Percentiles rank a stretch among this genome's conserved stretches.
These are phyloP conservation scores for Fusarium nygamai DNA, from an alignment of 2,329 filamentous ascomycete species.

Conservation along the genomic window DNA sequence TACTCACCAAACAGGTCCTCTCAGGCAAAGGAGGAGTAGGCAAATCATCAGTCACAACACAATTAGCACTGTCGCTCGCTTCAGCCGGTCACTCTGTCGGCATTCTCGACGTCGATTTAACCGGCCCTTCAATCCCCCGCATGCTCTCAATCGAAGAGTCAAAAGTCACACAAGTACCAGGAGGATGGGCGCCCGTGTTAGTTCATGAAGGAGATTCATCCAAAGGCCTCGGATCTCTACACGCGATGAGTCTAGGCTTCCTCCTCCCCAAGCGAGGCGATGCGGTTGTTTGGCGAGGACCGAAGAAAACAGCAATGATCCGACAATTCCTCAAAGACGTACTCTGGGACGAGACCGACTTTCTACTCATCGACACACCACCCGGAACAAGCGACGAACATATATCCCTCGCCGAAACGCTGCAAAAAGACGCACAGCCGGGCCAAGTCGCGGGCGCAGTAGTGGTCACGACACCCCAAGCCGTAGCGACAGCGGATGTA, in stretches of 20 bases:
- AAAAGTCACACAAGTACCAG: constrained; percentile 90
- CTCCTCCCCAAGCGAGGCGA: constrained; percentile 84
- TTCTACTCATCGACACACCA: constrained; percentile 92
- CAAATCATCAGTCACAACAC: constrained; percentile 97
- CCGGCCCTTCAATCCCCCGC: constrained; percentile 93
- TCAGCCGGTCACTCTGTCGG: constrained; percentile 89
- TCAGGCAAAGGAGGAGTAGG: constrained; percentile 98
- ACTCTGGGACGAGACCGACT: constrained; percentile 88
- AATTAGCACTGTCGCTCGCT: constrained; percentile 89
- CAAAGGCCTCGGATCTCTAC: constrained; percentile 69
- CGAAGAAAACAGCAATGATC: constrained; percentile 99
- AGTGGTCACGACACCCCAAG: constrained; percentile 95
- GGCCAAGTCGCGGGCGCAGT: constrained; percentile 86
- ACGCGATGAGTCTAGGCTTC: constrained; percentile 94
- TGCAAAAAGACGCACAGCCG: constrained; percentile 70
- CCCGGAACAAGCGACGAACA: constrained; percentile 97
- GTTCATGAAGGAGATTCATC: constrained; percentile 73
- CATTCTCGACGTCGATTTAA: constrained; percentile 95
- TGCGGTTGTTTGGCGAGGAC: constrained; percentile 96
- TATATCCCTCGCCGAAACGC: constrained; percentile 90
- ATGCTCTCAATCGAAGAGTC: constrained; percentile 90
- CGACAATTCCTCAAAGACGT: constrained; percentile 95
- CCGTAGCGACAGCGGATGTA: constrained; percentile 91
- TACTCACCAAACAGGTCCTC: constrained; percentile 66
- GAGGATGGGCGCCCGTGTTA: constrained; percentile 89